Percentiles rank a stretch among this genome's conserved stretches.
Conservation (phyloP, 768 basidiomycete species). For the Mycena leptocephala region DNA sequence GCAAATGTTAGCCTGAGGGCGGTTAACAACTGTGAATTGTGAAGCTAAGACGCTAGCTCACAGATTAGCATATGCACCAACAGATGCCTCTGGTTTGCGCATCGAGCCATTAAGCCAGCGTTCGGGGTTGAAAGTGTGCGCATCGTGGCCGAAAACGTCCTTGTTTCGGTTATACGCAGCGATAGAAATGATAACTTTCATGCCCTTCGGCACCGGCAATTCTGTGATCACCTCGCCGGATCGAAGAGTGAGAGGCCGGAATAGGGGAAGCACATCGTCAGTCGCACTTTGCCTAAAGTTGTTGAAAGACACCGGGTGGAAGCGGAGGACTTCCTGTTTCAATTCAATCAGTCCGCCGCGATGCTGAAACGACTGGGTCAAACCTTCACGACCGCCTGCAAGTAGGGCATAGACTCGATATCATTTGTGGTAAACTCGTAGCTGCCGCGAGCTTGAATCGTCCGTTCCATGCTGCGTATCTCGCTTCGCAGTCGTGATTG, state of each 20-base stretch:
- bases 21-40: background rate
- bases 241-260: conserved; percentile 28
- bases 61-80: conserved; percentile 53
- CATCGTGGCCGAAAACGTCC: conserved; percentile 60
- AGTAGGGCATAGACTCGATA: conserved; percentile 67
- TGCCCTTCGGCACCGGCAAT: conserved; percentile 67
- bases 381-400: conserved; percentile 64
- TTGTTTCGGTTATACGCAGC: conserved; percentile 61
- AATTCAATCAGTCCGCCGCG: background rate
- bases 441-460: conserved; percentile 54
- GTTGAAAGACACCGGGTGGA: conserved; percentile 43
- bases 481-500: conserved; percentile 78
- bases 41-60: conserved; percentile 35
- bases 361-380: conserved; percentile 5
- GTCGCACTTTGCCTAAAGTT: conserved; percentile 55
- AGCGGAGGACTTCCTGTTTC: conserved; percentile 50
- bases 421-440: conserved; percentile 58
- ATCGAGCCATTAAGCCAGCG: conserved; percentile 53
- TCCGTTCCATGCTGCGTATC: conserved; percentile 56
- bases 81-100: conserved; percentile 45
- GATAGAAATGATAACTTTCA: conserved; percentile 65
- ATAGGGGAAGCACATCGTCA: conserved; percentile 70
- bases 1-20: conserved; percentile 42
- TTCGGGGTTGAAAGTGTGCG: conserved; percentile 57
- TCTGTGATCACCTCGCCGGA: conserved; percentile 53